Percentiles rank a stretch among this genome's conserved stretches.
Conservation (phyloP, 2,329 filamentous ascomycete species). For the Falciphora oryzae region DNA sequence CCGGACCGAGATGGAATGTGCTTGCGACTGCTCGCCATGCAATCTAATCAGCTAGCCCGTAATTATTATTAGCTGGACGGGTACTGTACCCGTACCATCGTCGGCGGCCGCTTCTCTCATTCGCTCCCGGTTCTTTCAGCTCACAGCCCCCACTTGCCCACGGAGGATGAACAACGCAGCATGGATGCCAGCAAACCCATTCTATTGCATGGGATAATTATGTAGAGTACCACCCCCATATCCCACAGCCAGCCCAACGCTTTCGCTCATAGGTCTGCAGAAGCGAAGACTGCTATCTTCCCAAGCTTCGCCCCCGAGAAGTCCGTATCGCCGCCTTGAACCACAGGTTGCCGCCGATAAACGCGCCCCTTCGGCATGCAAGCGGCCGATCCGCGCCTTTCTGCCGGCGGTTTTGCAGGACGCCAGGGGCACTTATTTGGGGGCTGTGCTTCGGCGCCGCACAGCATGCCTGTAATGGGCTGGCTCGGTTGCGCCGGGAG, state of each 20-base stretch:
- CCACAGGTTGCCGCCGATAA: too few relatives aligned
- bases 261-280: not conserved
- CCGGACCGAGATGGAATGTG: not conserved
- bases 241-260: not conserved
- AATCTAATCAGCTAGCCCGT: not conserved
- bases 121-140: not conserved
- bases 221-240: not conserved
- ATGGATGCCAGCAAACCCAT: too few relatives aligned
- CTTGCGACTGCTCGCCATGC: not conserved
- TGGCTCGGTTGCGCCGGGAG: too few relatives aligned
- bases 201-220: not conserved
- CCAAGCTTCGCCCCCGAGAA: not conserved
- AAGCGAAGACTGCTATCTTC: not conserved
- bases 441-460: too few relatives aligned
- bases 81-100: not conserved
- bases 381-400: not conserved
- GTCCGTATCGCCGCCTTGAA: not conserved
- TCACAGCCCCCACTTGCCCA: not conserved
- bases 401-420: not conserved
- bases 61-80: not conserved
- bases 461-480: not conserved
- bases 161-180: not conserved
- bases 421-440: too few relatives aligned
- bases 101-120: not conserved
- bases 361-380: not conserved